These are phyloP conservation scores for Dendrobium huoshanense DNA, from an alignment of 106 monocot species.

Conservation along the genomic window DNA sequence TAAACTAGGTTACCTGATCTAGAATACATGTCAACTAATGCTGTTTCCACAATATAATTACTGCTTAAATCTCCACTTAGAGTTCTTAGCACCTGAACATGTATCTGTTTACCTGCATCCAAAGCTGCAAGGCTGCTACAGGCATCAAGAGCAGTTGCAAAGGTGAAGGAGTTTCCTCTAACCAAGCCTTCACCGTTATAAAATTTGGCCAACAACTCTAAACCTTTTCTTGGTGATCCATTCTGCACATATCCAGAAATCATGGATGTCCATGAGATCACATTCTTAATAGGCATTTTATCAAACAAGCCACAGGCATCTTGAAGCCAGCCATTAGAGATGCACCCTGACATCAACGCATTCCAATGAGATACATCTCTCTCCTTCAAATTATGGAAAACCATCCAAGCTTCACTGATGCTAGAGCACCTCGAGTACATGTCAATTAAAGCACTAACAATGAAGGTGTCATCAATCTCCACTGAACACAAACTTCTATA, in stretches of 20 bases:
- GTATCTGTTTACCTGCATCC: slow-evolving; percentile 40
- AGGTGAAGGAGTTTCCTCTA: slow-evolving; percentile 32
- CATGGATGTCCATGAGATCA: slow-evolving; percentile 50
- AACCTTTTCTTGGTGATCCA: slow-evolving; percentile 28
- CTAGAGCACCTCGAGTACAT: slow-evolving; percentile 46
- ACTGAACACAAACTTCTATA: not conserved
- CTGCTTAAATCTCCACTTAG: not conserved
- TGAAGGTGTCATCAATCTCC: not conserved
- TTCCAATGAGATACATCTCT: slow-evolving; percentile 42
- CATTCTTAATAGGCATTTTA: slow-evolving; percentile 34
- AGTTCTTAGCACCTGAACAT: slow-evolving; percentile 27
- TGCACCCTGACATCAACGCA: slow-evolving; percentile 31
- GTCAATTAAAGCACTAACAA: slow-evolving; percentile 35
- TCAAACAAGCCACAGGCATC: slow-evolving; percentile 28
- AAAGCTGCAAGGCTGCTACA: slow-evolving; percentile 46
- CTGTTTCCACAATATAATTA: slow-evolving; percentile 28
- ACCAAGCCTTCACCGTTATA: slow-evolving; percentile 14
- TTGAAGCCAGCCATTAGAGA: slow-evolving; percentile 21
- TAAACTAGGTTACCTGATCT: slow-evolving; percentile 33
- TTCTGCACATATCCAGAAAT: slow-evolving; percentile 33
- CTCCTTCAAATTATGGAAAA: slow-evolving; percentile 23
- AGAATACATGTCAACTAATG: slow-evolving; percentile 51
- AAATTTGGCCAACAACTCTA: slow-evolving; percentile 24
- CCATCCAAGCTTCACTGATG: slow-evolving; percentile 20
- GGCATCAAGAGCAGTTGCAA: slow-evolving; percentile 35